Evolutionary conservation across 148 eudicot species (phyloP), one percentile per base, ranked within the genome.

Genomic region (Amaranthus hypochondriacus): DNA sequence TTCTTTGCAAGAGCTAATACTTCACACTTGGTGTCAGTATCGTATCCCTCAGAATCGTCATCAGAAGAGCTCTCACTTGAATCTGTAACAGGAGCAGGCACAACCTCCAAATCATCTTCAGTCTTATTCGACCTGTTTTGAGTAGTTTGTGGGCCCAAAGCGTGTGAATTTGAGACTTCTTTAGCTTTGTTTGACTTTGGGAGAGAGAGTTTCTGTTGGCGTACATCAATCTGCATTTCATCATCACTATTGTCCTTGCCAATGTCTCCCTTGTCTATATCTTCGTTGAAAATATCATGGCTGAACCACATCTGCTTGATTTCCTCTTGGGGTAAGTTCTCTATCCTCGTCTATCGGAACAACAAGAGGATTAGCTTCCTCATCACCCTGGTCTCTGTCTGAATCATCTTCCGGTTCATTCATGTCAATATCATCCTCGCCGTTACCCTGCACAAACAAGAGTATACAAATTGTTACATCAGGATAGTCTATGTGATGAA

Each of bases 281-380:
- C 87, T 42, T 90, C 91, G 60, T 82, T 84, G 84, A 93, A 93
- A 52, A 93, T 85, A 73, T 91, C 91, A 76, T 83, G 89, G 73
- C 87, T 82, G 71, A 81, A 93, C 98, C 98, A 93, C 76, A 77
- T 76, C 49, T 77, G 80, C 28, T 81, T 79, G 48, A 91, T 77
- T 80, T 91, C 95, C 65, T 89, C 95, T 80, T 86, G 86, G 86
- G 62, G 91, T 89, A 12, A 79, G 88, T 28, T 28, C 84, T 71
- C 70, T 69, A 60, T 89, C 87, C 63, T 81, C 85, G 5, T 62
- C 78, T 12, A 93, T 84, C 0, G 92, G 87, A 15, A 90, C 85
- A 83, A 93, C 70, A 7, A 93, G 90, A 77, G 98, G 98, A 80
- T 93, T 93, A 57, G 87, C 88, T 81, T 93, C 97, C 66, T 69